A percentile compares a stretch with the other conserved stretches of the same genome.
Conservation (phyloP, 495 filamentous ascomycete genomes). For the Cudoniella acicularis region DNA sequence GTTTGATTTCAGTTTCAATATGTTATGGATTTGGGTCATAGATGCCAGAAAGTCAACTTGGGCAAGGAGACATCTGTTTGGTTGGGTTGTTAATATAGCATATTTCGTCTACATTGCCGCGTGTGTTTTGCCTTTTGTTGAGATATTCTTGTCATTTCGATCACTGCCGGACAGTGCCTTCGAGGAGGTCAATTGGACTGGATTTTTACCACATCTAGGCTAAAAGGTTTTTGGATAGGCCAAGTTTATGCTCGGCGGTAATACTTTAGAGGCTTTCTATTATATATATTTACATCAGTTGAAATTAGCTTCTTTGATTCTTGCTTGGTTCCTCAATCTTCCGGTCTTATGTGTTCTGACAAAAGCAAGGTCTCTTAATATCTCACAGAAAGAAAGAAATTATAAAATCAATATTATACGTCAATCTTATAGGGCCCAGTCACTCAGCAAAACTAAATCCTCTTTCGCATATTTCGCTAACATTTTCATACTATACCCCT, state of each 20-base stretch:
- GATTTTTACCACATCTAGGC: background rate
- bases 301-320: too few species aligned
- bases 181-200: constrained; percentile 6
- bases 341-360: too few species aligned
- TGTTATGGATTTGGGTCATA: constrained; percentile 19
- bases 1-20: constrained; percentile 4
- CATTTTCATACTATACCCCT: too few species aligned
- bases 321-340: too few species aligned
- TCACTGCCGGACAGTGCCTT: constrained; percentile 4
- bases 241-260: background rate
- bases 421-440: too few species aligned
- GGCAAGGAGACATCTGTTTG: background rate
- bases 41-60: background rate
- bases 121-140: constrained; percentile 4
- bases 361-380: too few species aligned
- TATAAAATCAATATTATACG: too few species aligned
- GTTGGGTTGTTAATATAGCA: background rate
- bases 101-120: background rate
- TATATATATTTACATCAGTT: too few species aligned
- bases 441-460: too few species aligned
- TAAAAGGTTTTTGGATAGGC: too few species aligned
- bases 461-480: too few species aligned
- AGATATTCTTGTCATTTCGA: constrained; percentile 8
- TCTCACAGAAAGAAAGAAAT: too few species aligned
- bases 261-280: background rate